These are phyloP conservation scores for Malus sieversii DNA, from an alignment of 306 rosid genomes.

Conservation along the genomic window DNA sequence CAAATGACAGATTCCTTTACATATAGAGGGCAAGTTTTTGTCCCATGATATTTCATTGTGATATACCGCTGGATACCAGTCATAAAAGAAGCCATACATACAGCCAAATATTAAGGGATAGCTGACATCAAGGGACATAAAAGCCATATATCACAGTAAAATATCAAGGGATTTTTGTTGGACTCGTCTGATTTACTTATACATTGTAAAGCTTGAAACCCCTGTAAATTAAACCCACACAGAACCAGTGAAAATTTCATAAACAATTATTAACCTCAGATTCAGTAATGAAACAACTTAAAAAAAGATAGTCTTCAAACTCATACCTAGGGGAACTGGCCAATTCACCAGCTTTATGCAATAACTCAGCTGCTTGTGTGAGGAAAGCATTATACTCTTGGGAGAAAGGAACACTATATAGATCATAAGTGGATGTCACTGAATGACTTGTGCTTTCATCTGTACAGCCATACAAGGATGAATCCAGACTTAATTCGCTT, in stretches of 20 bases:
- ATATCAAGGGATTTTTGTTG: background rate
- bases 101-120: background rate
- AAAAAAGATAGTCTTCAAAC: constrained; percentile 7
- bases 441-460: background rate
- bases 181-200: background rate
- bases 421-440: constrained; percentile 35
- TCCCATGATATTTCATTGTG: background rate
- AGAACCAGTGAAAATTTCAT: background rate
- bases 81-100: background rate
- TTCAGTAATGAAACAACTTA: too few relatives aligned
- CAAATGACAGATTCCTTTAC: background rate
- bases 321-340: constrained; percentile 57
- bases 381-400: constrained; percentile 69
- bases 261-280: background rate
- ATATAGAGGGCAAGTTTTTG: background rate
- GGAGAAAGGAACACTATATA: constrained; percentile 60
- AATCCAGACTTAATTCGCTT: constrained; percentile 52
- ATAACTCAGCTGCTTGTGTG: constrained; percentile 60
- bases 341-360: constrained; percentile 76
- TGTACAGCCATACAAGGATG: constrained; percentile 21
- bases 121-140: background rate
- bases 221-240: background rate
- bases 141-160: background rate
- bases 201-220: background rate
- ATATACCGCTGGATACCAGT: background rate